A percentile compares a stretch with the other conserved stretches of the same genome.
Evolutionary conservation across 2,329 filamentous ascomycete genomes (phyloP).

Genomic region (Domatiomyces globalis): DNA sequence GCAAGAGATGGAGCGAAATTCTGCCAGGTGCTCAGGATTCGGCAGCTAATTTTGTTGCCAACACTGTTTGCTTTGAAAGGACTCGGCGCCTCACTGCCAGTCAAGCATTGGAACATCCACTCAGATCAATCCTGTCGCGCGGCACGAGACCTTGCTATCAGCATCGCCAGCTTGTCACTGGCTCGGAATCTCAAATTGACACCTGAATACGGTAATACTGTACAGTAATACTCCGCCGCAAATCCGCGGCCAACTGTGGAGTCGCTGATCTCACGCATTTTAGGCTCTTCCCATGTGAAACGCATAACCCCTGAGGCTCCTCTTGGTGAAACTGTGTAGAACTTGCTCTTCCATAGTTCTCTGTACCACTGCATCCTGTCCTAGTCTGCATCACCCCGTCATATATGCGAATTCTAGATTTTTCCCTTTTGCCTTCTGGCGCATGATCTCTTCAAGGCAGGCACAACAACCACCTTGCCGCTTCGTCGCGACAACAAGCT

Average conservation of each 20-base stretch:
- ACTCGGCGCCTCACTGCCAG: constrained; percentile 50
- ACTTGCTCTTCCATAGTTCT: not conserved
- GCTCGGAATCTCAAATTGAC: too few relatives aligned
- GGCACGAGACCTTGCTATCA: not conserved
- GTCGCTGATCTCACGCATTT: not conserved
- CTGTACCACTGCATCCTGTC: not conserved
- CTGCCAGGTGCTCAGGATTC: constrained; percentile 45
- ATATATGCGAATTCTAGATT: not conserved
- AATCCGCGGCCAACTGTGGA: not conserved
- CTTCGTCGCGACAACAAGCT: not conserved
- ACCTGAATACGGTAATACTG: too few relatives aligned
- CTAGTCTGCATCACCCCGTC: not conserved
- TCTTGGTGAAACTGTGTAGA: not conserved
- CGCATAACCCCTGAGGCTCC: not conserved
- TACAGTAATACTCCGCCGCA: too few relatives aligned
- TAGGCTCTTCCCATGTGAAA: not conserved
- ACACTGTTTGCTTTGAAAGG: constrained; percentile 60
- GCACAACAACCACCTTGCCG: not conserved
- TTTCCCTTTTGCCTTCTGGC: not conserved
- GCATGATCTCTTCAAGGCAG: too few relatives aligned
- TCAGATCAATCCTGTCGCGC: not conserved
- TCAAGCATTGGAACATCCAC: constrained; percentile 5
- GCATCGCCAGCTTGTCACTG: not conserved
- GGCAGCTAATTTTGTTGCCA: constrained; percentile 51
- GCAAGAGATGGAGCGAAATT: constrained; percentile 53